Evolutionary conservation across 2,329 filamentous ascomycete species (phyloP), one percentile per base, ranked within the genome.

Genomic region (Aspergillus pseudoglaucus): DNA sequence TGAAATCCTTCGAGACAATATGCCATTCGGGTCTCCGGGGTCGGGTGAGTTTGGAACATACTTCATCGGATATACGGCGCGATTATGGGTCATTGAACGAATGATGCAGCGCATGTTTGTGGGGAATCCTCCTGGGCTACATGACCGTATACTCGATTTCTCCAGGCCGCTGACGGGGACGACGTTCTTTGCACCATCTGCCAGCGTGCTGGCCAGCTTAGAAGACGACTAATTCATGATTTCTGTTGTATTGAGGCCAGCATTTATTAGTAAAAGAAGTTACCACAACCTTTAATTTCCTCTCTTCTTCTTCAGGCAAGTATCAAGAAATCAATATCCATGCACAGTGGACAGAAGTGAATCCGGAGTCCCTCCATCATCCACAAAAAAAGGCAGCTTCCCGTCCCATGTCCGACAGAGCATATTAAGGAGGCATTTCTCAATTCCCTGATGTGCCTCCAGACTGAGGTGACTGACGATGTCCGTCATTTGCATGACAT

Each of bases 61-160:
- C 59, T 81, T 81, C 46, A 79, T 81, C 44, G 78, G 76, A 0
- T 80, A 80, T 56, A 74, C 77, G 1, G 50, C 54, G 0, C 65
- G 68, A 9, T 56, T 81, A 8, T 82, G 77, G 77, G 78, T 81
- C 0, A 73, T 77, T 45, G 79, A 82, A 63, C 72, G 70, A 59
- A 82, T 81, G 79, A 55, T 81, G 54, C 64, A 79, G 53, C 67
- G 75, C 2, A 81, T 81, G 78, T 81, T 81, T 58, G 51, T 80
- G 8, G 79, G 79, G 0, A 57, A 74, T 45, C 79, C 78, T 2
- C 69, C 72, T 0, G 79, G 79, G 0, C 52, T 76, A 50, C 77
- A 82, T 61, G 79, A 82, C 63, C 70, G 72, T 0, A 67, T 82
- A 6, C 63, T 82, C 35, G 75, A 82, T 55, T 81, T 73, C 55